phyloP scores from a whole-genome alignment of 495 filamentous ascomycete genomes.

The Penicillium fimorum region DNA sequence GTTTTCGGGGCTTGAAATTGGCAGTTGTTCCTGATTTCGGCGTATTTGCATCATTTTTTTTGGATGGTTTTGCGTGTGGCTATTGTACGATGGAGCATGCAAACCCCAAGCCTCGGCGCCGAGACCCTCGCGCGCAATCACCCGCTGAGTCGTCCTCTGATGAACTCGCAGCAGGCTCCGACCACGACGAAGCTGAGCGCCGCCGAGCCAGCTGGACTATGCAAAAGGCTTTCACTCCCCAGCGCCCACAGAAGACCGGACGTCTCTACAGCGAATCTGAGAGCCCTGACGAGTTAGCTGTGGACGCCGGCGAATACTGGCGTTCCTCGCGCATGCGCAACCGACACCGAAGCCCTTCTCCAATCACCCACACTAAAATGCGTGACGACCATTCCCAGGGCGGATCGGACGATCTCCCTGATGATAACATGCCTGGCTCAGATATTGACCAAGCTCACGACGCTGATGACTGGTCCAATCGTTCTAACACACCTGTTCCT shows the following conservation, averaged over 20 bases:
- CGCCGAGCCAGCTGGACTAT: constrained; percentile 41
- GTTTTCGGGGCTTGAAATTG: constrained; percentile 4
- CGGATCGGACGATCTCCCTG: constrained; percentile 16
- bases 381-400: constrained; percentile 20
- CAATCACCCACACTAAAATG: constrained; percentile 20
- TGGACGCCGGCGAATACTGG: constrained; percentile 45
- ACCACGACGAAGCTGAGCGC: constrained; percentile 42
- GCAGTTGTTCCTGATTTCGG: constrained; percentile 1
- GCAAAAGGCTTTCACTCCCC: constrained; percentile 37
- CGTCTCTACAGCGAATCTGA: constrained; percentile 38
- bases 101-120: constrained; percentile 54
- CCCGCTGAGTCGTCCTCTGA: constrained; percentile 53
- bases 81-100: constrained; percentile 29
- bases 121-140: constrained; percentile 37
- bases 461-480: constrained; percentile 26
- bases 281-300: constrained; percentile 47
- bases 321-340: constrained; percentile 28
- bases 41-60: constrained; percentile 12
- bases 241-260: constrained; percentile 35
- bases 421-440: constrained; percentile 17
- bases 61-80: constrained; percentile 8
- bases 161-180: constrained; percentile 47
- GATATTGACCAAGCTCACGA: constrained; percentile 8
- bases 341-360: constrained; percentile 27
- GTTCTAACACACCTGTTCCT: constrained; percentile 33